These are phyloP conservation scores for Paecilomyces fulvus DNA, from an alignment of 2,329 filamentous ascomycete genomes.

Conservation along the genomic window DNA sequence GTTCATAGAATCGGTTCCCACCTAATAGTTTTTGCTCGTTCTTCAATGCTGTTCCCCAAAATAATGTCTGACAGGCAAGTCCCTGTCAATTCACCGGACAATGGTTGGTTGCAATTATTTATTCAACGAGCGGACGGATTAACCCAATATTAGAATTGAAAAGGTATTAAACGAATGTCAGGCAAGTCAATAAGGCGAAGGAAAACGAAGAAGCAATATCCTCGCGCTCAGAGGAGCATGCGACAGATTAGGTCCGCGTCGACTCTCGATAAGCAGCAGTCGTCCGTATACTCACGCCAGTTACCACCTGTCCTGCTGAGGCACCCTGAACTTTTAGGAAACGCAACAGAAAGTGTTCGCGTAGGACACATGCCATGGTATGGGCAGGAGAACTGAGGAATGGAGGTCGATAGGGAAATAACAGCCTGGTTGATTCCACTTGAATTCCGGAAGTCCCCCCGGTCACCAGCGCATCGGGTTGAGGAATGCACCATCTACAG, in stretches of 20 bases:
- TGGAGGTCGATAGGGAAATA: not conserved
- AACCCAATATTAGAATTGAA: not conserved
- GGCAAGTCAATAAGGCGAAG: not conserved
- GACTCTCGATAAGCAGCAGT: not conserved
- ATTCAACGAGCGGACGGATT: not conserved
- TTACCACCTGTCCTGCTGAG: not conserved
- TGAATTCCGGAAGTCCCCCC: slow-evolving; percentile 4
- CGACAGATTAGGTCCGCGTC: not conserved
- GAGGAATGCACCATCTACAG: slow-evolving; percentile 10
- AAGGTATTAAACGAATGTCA: not conserved
- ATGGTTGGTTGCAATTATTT: not conserved
- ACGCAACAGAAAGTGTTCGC: not conserved
- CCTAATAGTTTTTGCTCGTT: not conserved
- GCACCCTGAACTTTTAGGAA: not conserved
- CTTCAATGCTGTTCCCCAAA: not conserved
- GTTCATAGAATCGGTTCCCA: not conserved
- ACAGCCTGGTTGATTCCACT: not conserved
- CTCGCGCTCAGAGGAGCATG: not conserved
- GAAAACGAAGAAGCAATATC: not conserved
- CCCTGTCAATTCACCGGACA: not conserved
- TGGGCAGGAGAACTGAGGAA: not conserved
- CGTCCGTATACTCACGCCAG: not conserved
- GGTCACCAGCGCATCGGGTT: slow-evolving; percentile 5
- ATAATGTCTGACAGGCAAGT: not conserved
- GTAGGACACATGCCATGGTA: not conserved